These are phyloP conservation scores for Hypoxylon sp. DNA, from an alignment of 2,329 filamentous ascomycete genomes.

Conservation along the genomic window DNA sequence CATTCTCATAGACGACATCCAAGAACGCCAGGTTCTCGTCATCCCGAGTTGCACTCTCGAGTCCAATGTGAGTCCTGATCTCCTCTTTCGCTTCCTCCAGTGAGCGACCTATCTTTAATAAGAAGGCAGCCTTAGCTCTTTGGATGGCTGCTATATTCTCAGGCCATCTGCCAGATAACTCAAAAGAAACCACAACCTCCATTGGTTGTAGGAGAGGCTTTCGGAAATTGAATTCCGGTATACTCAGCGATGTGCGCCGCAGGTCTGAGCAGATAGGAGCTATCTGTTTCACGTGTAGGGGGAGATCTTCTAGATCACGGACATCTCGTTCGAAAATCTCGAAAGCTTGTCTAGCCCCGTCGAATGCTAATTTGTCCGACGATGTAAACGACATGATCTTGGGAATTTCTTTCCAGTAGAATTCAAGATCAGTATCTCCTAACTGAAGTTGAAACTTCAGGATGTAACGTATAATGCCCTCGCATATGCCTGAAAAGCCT, in stretches of 20 bases:
- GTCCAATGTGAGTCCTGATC: slow-evolving; percentile 77
- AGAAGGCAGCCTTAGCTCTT: slow-evolving; percentile 91
- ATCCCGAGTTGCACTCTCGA: slow-evolving; percentile 79
- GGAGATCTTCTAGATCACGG: slow-evolving; percentile 82
- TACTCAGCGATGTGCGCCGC: slow-evolving; percentile 76
- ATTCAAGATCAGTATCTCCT: slow-evolving; percentile 65
- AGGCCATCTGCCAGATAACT: slow-evolving; percentile 93
- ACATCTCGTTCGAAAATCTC: slow-evolving; percentile 81
- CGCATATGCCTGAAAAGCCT: slow-evolving; percentile 70
- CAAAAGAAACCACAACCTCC: slow-evolving; percentile 89
- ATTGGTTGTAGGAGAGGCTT: slow-evolving; percentile 68
- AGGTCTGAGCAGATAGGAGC: slow-evolving; percentile 78
- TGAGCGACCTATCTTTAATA: slow-evolving; percentile 80
- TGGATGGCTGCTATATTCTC: slow-evolving; percentile 93
- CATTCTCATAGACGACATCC: slow-evolving; percentile 80
- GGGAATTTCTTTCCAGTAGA: slow-evolving; percentile 66
- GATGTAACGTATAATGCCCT: slow-evolving; percentile 83
- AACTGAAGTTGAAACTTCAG: slow-evolving; percentile 77
- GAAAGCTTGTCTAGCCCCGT: slow-evolving; percentile 77
- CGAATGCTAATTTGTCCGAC: slow-evolving; percentile 71
- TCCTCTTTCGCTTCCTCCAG: slow-evolving; percentile 72
- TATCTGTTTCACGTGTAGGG: slow-evolving; percentile 86
- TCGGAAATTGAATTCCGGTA: slow-evolving; percentile 63
- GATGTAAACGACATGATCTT: slow-evolving; percentile 61
- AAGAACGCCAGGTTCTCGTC: slow-evolving; percentile 84